Evolutionary conservation across 768 basidiomycete genomes (phyloP), one percentile per base, ranked within the genome.

Genomic region (Kwoniella mangroviensis): DNA sequence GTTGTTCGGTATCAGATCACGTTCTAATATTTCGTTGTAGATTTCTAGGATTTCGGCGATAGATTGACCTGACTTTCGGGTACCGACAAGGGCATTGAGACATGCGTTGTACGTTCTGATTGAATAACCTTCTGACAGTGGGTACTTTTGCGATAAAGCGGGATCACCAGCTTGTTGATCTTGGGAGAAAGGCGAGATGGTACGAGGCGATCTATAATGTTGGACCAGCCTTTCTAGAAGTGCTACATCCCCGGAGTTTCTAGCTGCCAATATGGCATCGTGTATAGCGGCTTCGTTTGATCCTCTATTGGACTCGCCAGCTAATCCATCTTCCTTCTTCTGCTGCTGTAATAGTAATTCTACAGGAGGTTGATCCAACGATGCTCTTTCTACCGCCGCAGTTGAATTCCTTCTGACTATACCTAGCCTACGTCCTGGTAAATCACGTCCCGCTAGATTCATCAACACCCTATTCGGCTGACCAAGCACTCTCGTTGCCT

Each of bases 1-100:
- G 13, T 84, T 66, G 61, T 89, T 90, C 10, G 94, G 93, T 0
- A 87, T 76, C 4, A 94, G 79, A 19, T 88, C 87, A 40, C 84
- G 85, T 28, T 86, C 83, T 67, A 93, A 83, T 86, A 95, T 88
- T 58, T 88, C 85, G 72, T 92, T 88, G 84, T 94, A 95, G 2
- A 89, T 86, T 59, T 89, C 87, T 63, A 91, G 80, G 45, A 93
- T 83, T 52, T 86, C 78, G 0, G 85, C 82, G 40, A 92, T 85
- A 6, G 89, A 87, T 70, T 88, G 87, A 9, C 89, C 89, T 11
- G 82, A 72, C 40, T 52, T 54, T 28, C 84, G 78, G 15, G 76
- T 68, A 0, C 53, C 34, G 45, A 85, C 75, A 2, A 93, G 82
- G 0, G 88, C 88, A 1, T 85, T 78, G 22, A 94, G 82, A 5